These are phyloP conservation scores for Fusarium subtropicale DNA, from an alignment of 2,329 filamentous ascomycete genomes.

Conservation along the genomic window DNA sequence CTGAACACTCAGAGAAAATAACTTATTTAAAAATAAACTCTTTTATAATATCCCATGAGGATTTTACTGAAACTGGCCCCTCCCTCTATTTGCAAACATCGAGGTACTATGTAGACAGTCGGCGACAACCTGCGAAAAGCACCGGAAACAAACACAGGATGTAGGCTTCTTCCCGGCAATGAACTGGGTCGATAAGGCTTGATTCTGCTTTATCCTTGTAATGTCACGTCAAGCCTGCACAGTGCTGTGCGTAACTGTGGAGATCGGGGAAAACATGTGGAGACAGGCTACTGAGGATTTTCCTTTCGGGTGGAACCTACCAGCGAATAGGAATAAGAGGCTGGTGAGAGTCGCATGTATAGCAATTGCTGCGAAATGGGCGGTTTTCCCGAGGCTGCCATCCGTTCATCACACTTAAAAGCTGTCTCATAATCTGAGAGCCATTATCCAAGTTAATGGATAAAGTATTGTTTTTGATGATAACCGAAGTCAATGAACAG, in stretches of 20 bases:
- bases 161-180: slow-evolving; percentile 44
- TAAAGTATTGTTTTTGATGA: neutral
- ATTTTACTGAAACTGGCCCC: neutral
- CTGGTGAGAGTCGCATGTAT: neutral
- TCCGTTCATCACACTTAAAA: neutral
- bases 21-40: neutral
- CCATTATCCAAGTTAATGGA: neutral
- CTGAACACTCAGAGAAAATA: neutral
- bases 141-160: slow-evolving; percentile 44
- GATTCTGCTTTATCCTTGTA: slow-evolving; percentile 26
- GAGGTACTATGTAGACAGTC: neutral
- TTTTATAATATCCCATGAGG: neutral
- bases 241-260: slow-evolving; percentile 24
- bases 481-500: neutral
- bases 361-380: slow-evolving; percentile 1
- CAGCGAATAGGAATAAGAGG: slow-evolving; percentile 1
- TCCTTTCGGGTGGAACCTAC: slow-evolving; percentile 31
- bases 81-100: neutral
- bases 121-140: neutral
- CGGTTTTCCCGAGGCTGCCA: slow-evolving; percentile 7
- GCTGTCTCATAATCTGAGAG: neutral
- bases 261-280: slow-evolving; percentile 33
- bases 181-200: slow-evolving; percentile 38
- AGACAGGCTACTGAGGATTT: slow-evolving; percentile 13
- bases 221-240: slow-evolving; percentile 32